phyloP scores from a whole-genome alignment of 1,139 yeast genomes.

The Lodderomyces orthopsilosis region DNA sequence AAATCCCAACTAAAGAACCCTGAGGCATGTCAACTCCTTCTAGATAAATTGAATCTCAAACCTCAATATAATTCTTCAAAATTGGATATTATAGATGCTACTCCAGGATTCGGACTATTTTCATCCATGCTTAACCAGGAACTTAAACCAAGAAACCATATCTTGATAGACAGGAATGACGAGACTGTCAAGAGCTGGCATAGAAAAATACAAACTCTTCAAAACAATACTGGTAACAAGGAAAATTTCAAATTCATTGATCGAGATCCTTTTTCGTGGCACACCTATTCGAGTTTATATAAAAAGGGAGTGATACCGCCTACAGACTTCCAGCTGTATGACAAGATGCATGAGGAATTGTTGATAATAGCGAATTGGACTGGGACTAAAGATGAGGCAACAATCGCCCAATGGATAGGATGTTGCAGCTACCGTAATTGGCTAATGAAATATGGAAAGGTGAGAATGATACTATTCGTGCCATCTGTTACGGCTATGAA shows the following conservation, averaged over 20 bases:
- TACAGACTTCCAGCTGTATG: constrained; percentile 29
- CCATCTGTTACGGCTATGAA: constrained; percentile 61
- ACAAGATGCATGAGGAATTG: constrained; percentile 57
- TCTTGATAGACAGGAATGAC: constrained; percentile 53
- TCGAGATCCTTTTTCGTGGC: constrained; percentile 66
- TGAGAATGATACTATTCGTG: constrained; percentile 64
- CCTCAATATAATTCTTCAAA: constrained; percentile 39
- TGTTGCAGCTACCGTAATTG: constrained; percentile 72
- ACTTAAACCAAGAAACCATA: constrained; percentile 58
- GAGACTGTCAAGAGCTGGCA: constrained; percentile 32
- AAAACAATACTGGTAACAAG: constrained; percentile 20
- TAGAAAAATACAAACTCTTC: constrained; percentile 21
- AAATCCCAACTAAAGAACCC: constrained; percentile 20
- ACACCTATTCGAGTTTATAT: constrained; percentile 34
- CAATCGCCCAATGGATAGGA: constrained; percentile 72
- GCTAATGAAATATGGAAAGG: constrained; percentile 73
- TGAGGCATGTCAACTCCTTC: constrained; percentile 32
- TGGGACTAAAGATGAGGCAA: constrained; percentile 56
- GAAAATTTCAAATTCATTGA: constrained; percentile 32
- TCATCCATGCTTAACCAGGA: constrained; percentile 55
- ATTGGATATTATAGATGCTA: constrained; percentile 63
- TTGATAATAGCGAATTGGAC: constrained; percentile 66
- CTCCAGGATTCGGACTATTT: constrained; percentile 55
- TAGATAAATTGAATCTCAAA: constrained; percentile 43
- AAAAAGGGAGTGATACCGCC: constrained; percentile 33